phyloP scores from a whole-genome alignment of 331 rosid species.

The Pyracantha coccinea region DNA sequence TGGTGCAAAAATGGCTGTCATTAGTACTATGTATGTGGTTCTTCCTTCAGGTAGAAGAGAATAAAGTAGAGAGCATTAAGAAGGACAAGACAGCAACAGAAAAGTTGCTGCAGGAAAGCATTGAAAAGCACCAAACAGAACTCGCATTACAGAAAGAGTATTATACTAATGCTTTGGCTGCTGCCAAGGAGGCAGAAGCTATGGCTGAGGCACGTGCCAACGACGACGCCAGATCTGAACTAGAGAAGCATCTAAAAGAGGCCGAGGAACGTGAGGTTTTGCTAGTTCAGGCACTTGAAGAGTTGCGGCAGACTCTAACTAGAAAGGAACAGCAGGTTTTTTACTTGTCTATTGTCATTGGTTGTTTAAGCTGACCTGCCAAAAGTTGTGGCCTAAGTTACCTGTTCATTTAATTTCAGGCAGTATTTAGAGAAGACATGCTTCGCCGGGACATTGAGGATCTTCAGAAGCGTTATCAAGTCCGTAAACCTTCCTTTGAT shows the following conservation, averaged over 20 bases:
- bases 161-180: constrained; percentile 78
- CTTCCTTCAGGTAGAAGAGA: constrained; percentile 78
- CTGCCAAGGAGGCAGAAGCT: constrained; percentile 95
- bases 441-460: constrained; percentile 84
- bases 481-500: constrained; percentile 21
- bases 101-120: constrained; percentile 86
- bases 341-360: constrained; percentile 9
- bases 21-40: constrained; percentile 17
- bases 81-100: constrained; percentile 94
- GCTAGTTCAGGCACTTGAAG: constrained; percentile 96
- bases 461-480: constrained; percentile 95
- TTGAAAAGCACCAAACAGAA: constrained; percentile 88
- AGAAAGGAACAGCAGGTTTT: constrained; percentile 96
- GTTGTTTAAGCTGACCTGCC: constrained; percentile 15
- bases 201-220: constrained; percentile 88
- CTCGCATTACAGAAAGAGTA: constrained; percentile 79
- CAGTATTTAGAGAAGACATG: constrained; percentile 89
- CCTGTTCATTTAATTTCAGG: constrained; percentile 37
- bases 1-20: not conserved
- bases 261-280: constrained; percentile 88
- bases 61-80: constrained; percentile 91
- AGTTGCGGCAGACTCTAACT: constrained; percentile 86
- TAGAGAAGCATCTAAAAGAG: constrained; percentile 82
- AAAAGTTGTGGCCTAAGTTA: constrained; percentile 10
- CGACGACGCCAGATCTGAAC: constrained; percentile 88